Percentiles rank a stretch among this genome's conserved stretches.
Conservation (phyloP, 805 yeast genomes). For the Sugiyamaella smithiae region DNA sequence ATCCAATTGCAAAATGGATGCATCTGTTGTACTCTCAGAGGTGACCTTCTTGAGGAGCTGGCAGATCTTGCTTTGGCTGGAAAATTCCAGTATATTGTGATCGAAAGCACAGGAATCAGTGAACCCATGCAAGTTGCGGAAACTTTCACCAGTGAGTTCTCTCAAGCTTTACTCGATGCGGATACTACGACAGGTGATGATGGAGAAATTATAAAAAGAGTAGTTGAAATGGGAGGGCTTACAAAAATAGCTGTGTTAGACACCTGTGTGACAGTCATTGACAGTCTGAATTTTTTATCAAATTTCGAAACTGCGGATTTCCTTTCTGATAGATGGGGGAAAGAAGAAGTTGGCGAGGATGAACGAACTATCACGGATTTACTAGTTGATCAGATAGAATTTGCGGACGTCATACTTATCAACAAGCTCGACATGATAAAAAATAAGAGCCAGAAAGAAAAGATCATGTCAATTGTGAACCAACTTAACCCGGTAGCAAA, state of each 20-base stretch:
- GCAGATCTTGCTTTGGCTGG: slow-evolving; percentile 37
- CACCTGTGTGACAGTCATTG: slow-evolving; percentile 48
- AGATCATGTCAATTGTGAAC: slow-evolving; percentile 36
- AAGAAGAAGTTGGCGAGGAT: slow-evolving; percentile 40
- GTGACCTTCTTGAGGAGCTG: slow-evolving; percentile 41
- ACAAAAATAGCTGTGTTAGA: slow-evolving; percentile 41
- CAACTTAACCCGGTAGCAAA: slow-evolving; percentile 45
- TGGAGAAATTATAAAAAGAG: slow-evolving; percentile 28
- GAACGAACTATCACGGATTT: slow-evolving; percentile 45
- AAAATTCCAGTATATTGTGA: slow-evolving; percentile 42
- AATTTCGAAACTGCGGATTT: slow-evolving; percentile 46
- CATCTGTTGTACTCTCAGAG: slow-evolving; percentile 44
- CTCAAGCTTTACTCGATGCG: slow-evolving; percentile 35
- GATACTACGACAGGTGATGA: slow-evolving; percentile 12
- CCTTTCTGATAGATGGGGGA: slow-evolving; percentile 38
- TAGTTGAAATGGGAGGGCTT: slow-evolving; percentile 42
- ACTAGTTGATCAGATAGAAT: slow-evolving; percentile 48
- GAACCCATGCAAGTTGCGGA: slow-evolving; percentile 54
- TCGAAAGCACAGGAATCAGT: slow-evolving; percentile 47
- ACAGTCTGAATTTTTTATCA: slow-evolving; percentile 41
- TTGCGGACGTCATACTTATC: slow-evolving; percentile 44
- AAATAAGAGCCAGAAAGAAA: slow-evolving; percentile 27
- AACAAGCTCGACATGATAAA: slow-evolving; percentile 39
- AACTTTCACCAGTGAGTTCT: slow-evolving; percentile 45
- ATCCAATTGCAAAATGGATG: slow-evolving; percentile 49